phyloP scores from a whole-genome alignment of 139 green algal species.

The Chlorella ohadii region DNA sequence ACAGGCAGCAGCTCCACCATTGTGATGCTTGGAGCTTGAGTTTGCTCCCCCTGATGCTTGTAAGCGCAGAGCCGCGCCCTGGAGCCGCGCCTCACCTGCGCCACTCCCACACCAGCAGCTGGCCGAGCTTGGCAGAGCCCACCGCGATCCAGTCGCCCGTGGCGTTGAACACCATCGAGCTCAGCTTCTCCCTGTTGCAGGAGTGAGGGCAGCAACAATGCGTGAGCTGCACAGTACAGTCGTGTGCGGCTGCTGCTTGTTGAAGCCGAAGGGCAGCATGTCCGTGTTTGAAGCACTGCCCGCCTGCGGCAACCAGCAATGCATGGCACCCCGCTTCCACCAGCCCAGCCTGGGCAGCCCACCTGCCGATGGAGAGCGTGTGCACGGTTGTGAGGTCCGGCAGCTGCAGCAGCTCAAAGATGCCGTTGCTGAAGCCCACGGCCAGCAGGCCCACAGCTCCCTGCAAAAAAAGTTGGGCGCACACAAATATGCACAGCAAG shows the following conservation, averaged over 20 bases:
- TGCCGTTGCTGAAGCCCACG: slow-evolving; percentile 80
- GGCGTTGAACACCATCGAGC: slow-evolving; percentile 78
- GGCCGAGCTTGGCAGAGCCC: slow-evolving; percentile 87
- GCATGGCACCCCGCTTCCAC: too few relatives aligned
- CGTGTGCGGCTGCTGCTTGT: neutral
- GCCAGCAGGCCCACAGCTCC: slow-evolving; percentile 68
- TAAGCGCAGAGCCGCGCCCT: too few relatives aligned
- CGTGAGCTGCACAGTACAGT: neutral
- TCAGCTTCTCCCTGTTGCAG: slow-evolving; percentile 69
- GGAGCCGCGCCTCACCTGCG: slow-evolving; percentile 29
- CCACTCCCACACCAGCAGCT: slow-evolving; percentile 99
- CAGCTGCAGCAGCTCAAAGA: slow-evolving; percentile 93
- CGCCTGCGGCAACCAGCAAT: too few relatives aligned
- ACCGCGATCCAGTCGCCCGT: slow-evolving; percentile 89
- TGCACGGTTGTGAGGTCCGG: slow-evolving; percentile 80
- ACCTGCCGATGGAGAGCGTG: slow-evolving; percentile 61
- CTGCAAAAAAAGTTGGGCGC: too few relatives aligned
- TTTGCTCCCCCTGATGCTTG: too few relatives aligned
- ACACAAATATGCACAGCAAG: too few relatives aligned
- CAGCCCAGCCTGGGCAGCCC: too few relatives aligned
- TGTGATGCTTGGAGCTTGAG: too few relatives aligned
- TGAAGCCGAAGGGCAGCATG: too few relatives aligned
- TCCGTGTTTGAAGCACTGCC: too few relatives aligned
- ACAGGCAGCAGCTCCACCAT: too few relatives aligned
- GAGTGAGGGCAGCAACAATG: neutral